Evolutionary conservation across 768 basidiomycete species (phyloP).

Genomic region (Melanogaster broomeanus): DNA sequence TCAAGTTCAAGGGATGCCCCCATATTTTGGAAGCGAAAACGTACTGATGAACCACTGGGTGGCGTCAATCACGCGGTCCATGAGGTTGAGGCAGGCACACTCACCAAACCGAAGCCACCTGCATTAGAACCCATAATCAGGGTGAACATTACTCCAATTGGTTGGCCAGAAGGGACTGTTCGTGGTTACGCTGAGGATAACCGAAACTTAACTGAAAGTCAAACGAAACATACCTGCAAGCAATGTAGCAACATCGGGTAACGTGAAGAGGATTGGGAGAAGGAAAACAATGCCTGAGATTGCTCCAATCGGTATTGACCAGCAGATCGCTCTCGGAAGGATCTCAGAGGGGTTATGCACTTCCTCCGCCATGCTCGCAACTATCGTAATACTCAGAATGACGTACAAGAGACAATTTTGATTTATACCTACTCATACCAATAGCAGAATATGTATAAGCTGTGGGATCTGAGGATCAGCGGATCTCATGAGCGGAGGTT

Average conservation of each 20-base stretch:
- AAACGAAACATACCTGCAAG: slow-evolving; percentile 43
- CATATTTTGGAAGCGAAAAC: slow-evolving; percentile 9
- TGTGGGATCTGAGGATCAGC: slow-evolving; percentile 20
- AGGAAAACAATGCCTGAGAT: slow-evolving; percentile 55
- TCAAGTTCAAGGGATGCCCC: background rate
- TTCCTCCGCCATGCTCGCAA: slow-evolving; percentile 70
- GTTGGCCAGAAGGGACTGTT: slow-evolving; percentile 60
- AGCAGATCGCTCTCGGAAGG: slow-evolving; percentile 55
- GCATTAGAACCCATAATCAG: slow-evolving; percentile 60
- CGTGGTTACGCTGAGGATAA: slow-evolving; percentile 2
- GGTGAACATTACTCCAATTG: slow-evolving; percentile 62
- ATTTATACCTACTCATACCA: slow-evolving; percentile 53
- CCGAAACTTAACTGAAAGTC: background rate
- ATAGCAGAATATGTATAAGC: slow-evolving; percentile 61
- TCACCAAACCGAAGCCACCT: slow-evolving; percentile 63
- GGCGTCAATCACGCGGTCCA: background rate
- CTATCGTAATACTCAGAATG: slow-evolving; percentile 28
- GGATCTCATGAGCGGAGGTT: background rate
- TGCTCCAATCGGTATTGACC: slow-evolving; percentile 54
- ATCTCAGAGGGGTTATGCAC: slow-evolving; percentile 57
- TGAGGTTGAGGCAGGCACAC: slow-evolving; percentile 13
- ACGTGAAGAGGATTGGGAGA: slow-evolving; percentile 64
- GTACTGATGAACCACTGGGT: slow-evolving; percentile 44
- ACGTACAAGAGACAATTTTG: background rate
- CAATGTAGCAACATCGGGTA: slow-evolving; percentile 56